Base-by-base conservation (phyloP, 176 grass and related monocot genomes). In the Oryza punctata region DNA sequence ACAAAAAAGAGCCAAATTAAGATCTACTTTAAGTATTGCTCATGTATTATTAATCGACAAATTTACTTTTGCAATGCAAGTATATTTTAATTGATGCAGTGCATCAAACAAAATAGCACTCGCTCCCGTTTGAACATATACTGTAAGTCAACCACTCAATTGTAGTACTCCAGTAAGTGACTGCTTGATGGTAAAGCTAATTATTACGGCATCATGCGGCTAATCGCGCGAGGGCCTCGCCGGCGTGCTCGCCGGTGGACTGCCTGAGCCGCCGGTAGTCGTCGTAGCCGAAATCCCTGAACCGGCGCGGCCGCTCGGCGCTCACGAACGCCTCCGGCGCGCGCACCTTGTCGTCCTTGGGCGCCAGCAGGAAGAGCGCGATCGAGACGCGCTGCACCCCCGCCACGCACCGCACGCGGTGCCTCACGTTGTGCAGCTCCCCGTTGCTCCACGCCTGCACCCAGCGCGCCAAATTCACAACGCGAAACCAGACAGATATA, bases 401-500 rank as follows among this genome's bases (percentile, higher is more conserved):
- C 30, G 83, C 84, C 70, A 90, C 86, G 87, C 91, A 87, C 63
- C 38, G 87, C 40, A 93, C 87, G 5, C 91, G 75, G 81, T 93
- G 87, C 80, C 86, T 90, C 43, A 87, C 80, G 49, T 82, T 90
- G 65, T 70, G 87, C 15, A 93, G 87, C 38, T 18, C n/a, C 47
- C 85, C 87, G 57, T 93, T 93, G 66, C 91, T 93, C 87, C 91
- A 90, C 65, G 81, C 87, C 87, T 89, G 27, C 70, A 16, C 15
- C 18, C 45, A n/a, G 30, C 63, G 32, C 35, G 7, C 6, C 6
- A 60, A 38, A 35, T 0, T 35, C 54, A 60, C 5, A 23, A 23
- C 54, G 54, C 19, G 19, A 54, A 54, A 69, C 41, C n/a, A 38
- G 44, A 38, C 30, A 19, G n/a, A 38, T 32, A 52, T 10, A 21